Evolutionary conservation across 2,329 filamentous ascomycete genomes (phyloP), one percentile per base, ranked within the genome.

Genomic region (Fusarium siculi): DNA sequence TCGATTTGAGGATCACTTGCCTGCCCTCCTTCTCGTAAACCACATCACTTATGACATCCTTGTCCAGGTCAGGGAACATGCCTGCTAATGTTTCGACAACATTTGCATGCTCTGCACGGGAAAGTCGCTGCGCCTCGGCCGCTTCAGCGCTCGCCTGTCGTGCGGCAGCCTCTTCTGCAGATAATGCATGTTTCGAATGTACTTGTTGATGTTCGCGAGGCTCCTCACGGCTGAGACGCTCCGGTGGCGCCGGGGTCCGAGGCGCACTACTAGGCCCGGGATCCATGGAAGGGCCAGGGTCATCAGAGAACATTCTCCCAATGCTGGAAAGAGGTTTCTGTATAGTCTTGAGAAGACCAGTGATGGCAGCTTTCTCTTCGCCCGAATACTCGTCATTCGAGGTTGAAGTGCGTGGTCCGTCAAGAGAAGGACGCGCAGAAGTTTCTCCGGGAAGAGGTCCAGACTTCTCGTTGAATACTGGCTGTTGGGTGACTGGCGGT

Each of bases 1-100:
- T 18, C 32, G 6, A 5, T 11, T 36, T 12, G 23, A 18, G 8
- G 23, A 64, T 47, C 23, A 89, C 93, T 85, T 82, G 96, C 94
- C 94, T 90, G 80, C 96, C 97, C 82, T 98, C 92, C 84, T 99
- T 98, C 85, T 97, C 91, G 81, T 96, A 91, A 32, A 99, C 96
- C 44, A 99, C 96, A 84, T 99, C 96, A 78, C 95, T 95, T 79
- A 99, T 98, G 42, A 99, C 89, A 54, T 99, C 97, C 78, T 91
- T 90, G 81, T 99, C 96, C 56, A 99, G 85, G 79, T 97, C 95
- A 2, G 96, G 96, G 81, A 99, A 99, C 96, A 99, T 99, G 76
- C 94, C 93, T 53, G 94, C 92, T 64, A 99, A 84, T 40, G 96
- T 98, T 83, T 98, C 96, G 6, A 98, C 96, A 12, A 99, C 91